Evolutionary conservation across 2,329 filamentous ascomycete genomes (phyloP).

Genomic region (Arthrobotrys entomopaga): DNA sequence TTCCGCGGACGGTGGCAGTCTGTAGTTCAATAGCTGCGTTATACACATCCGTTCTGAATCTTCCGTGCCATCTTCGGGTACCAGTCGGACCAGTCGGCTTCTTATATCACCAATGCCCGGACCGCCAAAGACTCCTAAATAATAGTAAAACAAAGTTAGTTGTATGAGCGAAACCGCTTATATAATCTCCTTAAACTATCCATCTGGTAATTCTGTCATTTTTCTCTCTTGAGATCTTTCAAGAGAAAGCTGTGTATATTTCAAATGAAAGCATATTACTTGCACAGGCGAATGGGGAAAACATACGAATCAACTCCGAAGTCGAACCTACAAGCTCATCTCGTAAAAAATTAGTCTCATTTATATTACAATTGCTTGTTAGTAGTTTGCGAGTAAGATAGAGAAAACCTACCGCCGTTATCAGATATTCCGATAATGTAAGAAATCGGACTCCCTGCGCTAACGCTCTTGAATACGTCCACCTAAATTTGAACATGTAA

Average conservation of each 20-base stretch:
- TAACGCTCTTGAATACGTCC: slow-evolving; percentile 51
- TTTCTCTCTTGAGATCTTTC: too few species aligned
- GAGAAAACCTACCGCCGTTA: slow-evolving; percentile 72
- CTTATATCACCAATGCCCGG: slow-evolving; percentile 84
- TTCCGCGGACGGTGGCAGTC: slow-evolving; percentile 72
- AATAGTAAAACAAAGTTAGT: too few species aligned
- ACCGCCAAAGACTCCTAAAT: slow-evolving; percentile 93
- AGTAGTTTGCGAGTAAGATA: not conserved
- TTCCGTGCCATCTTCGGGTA: slow-evolving; percentile 71
- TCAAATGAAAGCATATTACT: too few species aligned
- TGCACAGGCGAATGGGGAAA: not conserved
- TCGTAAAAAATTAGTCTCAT: not conserved
- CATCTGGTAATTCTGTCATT: too few species aligned
- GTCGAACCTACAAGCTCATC: slow-evolving; percentile 70
- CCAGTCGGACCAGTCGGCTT: slow-evolving; percentile 86
- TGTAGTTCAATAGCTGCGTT: slow-evolving; percentile 85
- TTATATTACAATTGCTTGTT: not conserved
- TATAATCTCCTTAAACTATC: too few species aligned
- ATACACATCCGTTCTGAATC: slow-evolving; percentile 77
- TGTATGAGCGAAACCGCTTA: too few species aligned
- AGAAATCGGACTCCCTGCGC: slow-evolving; percentile 52
- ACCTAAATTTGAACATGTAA: slow-evolving; percentile 14
- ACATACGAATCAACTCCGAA: slow-evolving; percentile 69
- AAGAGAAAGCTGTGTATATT: too few species aligned
- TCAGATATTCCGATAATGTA: slow-evolving; percentile 96